Percentiles rank a stretch among this genome's conserved stretches.
These are phyloP conservation scores for Lenwebbia sp. DNA, from an alignment of 345 rosid genomes.

Conservation along the genomic window DNA sequence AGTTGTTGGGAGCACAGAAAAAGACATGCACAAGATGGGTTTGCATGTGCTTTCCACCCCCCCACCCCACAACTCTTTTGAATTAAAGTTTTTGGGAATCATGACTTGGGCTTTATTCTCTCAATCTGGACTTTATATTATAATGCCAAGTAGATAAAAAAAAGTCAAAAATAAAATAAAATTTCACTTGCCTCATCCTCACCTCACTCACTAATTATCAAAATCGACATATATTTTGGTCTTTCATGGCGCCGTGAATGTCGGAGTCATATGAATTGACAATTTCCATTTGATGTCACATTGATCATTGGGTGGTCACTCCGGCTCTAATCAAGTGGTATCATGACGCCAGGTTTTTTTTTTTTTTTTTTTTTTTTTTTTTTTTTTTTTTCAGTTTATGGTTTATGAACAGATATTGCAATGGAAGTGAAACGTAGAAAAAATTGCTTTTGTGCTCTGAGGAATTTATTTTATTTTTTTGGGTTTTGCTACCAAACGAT, in stretches of 20 bases:
- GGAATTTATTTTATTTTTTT: not conserved
- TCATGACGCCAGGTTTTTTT: not conserved
- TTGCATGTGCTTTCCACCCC: conserved; percentile 24
- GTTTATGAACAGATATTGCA: not conserved
- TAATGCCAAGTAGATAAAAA: not conserved
- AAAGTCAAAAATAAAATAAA: not conserved
- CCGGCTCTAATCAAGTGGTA: not conserved
- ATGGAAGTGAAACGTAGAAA: not conserved
- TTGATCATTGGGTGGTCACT: not conserved
- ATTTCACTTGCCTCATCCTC: not conserved
- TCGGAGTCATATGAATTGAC: not conserved
- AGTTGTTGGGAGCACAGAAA: conserved; percentile 4
- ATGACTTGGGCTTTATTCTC: conserved; percentile 23
- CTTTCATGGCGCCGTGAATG: not conserved
- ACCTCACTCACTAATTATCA: not conserved
- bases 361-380: not conserved
- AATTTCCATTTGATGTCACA: not conserved
- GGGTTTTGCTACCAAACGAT: not conserved
- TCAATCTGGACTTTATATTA: not conserved
- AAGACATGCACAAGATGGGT: conserved; percentile 15
- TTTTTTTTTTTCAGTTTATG: not conserved
- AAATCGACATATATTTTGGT: not conserved
- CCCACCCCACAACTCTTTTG: conserved; percentile 10
- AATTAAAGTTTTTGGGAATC: conserved; percentile 15
- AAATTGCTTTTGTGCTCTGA: not conserved